phyloP scores from a whole-genome alignment of 805 yeast species.

The Tetrapisispora arboricola region DNA sequence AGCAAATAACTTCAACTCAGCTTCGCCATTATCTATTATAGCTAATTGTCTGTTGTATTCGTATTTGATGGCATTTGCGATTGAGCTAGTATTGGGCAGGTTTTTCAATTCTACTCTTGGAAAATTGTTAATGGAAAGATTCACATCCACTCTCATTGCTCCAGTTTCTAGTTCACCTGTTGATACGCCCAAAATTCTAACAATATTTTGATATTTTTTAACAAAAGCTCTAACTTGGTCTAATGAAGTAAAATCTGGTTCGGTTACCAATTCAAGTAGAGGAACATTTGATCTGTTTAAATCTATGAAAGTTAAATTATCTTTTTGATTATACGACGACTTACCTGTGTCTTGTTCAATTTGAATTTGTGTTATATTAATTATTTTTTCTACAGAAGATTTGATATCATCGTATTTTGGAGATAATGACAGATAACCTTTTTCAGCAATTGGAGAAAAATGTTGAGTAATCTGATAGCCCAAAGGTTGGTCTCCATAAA shows the following conservation, averaged over 20 bases:
- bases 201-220: slow-evolving; percentile 64
- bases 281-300: slow-evolving; percentile 80
- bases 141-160: slow-evolving; percentile 90
- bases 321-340: slow-evolving; percentile 41
- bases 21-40: slow-evolving; percentile 33
- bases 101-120: slow-evolving; percentile 84
- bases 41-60: slow-evolving; percentile 65
- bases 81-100: slow-evolving; percentile 73
- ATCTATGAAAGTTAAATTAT: slow-evolving; percentile 45
- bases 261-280: slow-evolving; percentile 81
- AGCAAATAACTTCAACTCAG: slow-evolving; percentile 18
- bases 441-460: slow-evolving; percentile 63
- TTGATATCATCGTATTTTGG: slow-evolving; percentile 45
- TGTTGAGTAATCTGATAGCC: slow-evolving; percentile 95
- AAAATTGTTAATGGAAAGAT: slow-evolving; percentile 66
- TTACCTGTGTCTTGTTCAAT: slow-evolving; percentile 94
- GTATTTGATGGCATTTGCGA: slow-evolving; percentile 58
- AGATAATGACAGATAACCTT: slow-evolving; percentile 47
- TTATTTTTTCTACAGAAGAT: slow-evolving; percentile 32
- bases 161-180: slow-evolving; percentile 91
- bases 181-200: slow-evolving; percentile 61
- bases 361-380: slow-evolving; percentile 71
- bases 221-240: slow-evolving; percentile 69
- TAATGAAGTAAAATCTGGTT: slow-evolving; percentile 67
- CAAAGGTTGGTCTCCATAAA: slow-evolving; percentile 91